Percentiles rank a stretch among this genome's conserved stretches.
Conservation (phyloP, 768 basidiomycete genomes). For the Stropharia rugosoannulata region DNA sequence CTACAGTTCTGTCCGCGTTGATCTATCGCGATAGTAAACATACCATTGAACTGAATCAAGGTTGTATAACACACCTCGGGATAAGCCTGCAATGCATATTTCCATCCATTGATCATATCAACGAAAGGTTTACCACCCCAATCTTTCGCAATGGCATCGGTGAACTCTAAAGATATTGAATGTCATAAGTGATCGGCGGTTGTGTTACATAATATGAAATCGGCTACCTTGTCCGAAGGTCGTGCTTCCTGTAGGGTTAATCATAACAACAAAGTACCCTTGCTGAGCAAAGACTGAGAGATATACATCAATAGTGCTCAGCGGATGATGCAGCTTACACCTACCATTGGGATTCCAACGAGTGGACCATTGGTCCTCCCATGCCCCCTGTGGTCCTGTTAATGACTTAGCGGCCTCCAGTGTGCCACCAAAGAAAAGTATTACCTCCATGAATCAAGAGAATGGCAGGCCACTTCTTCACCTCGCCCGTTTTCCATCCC, state of each 20-base stretch:
- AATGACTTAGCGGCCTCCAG: neutral
- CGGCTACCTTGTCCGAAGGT: slow-evolving; percentile 81
- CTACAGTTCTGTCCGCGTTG: slow-evolving; percentile 66
- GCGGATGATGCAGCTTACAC: neutral
- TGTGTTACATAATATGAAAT: neutral
- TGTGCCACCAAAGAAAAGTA: slow-evolving; percentile 6
- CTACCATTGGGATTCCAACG: slow-evolving; percentile 89
- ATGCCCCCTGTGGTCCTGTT: slow-evolving; percentile 73
- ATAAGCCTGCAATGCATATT: slow-evolving; percentile 60
- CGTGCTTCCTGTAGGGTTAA: slow-evolving; percentile 95
- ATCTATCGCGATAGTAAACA: slow-evolving; percentile 39
- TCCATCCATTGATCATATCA: slow-evolving; percentile 76
- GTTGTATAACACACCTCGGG: slow-evolving; percentile 54
- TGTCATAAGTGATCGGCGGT: neutral
- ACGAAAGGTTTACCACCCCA: slow-evolving; percentile 88
- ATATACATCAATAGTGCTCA: neutral
- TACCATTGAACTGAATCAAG: neutral
- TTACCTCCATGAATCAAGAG: slow-evolving; percentile 79
- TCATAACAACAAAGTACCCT: slow-evolving; percentile 84
- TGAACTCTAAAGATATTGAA: slow-evolving; percentile 51
- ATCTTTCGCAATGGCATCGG: slow-evolving; percentile 76
- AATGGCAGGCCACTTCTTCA: slow-evolving; percentile 76
- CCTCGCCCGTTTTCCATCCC: slow-evolving; percentile 65
- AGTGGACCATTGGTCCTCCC: slow-evolving; percentile 90
- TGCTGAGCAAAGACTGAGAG: slow-evolving; percentile 73